Percentiles rank a stretch among this genome's conserved stretches.
These are phyloP conservation scores for Cardamine occulta DNA, from an alignment of 345 rosid genomes.

Conservation along the genomic window DNA sequence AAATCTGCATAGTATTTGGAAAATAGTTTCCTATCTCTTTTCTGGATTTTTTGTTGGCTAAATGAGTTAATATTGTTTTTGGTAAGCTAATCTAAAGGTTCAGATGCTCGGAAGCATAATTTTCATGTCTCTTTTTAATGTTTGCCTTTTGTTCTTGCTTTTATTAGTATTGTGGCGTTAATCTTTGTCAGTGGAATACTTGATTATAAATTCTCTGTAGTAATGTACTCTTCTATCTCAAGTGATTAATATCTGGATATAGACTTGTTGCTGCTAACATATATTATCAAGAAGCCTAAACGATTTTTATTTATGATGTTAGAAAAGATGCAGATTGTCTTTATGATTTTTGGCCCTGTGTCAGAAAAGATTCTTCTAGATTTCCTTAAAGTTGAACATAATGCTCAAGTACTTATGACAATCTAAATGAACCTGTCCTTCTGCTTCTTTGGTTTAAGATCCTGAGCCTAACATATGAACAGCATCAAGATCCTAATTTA, in stretches of 20 bases:
- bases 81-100: conserved; percentile 17
- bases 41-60: neutral
- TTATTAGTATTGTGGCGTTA: conserved; percentile 11
- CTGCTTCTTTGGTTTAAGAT: conserved; percentile 12
- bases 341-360: conserved; percentile 5
- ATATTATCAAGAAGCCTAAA: conserved; percentile 27
- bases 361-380: conserved; percentile 22
- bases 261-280: conserved; percentile 13
- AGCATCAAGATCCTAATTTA: conserved; percentile 28
- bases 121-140: conserved; percentile 10
- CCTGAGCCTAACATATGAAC: conserved; percentile 19
- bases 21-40: conserved; percentile 14
- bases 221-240: conserved; percentile 17
- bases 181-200: conserved; percentile 24
- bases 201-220: neutral
- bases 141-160: conserved; percentile 29
- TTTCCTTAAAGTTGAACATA: conserved; percentile 24
- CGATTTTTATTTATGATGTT: conserved; percentile 17
- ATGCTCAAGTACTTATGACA: conserved; percentile 22
- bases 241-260: conserved; percentile 26
- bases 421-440: conserved; percentile 24
- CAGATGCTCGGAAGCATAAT: conserved; percentile 27
- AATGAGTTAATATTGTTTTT: conserved; percentile 17
- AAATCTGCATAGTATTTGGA: conserved; percentile 1
- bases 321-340: conserved; percentile 12